Evolutionary conservation across 768 basidiomycete species (phyloP).

Genomic region (Boletus coccyginus): DNA sequence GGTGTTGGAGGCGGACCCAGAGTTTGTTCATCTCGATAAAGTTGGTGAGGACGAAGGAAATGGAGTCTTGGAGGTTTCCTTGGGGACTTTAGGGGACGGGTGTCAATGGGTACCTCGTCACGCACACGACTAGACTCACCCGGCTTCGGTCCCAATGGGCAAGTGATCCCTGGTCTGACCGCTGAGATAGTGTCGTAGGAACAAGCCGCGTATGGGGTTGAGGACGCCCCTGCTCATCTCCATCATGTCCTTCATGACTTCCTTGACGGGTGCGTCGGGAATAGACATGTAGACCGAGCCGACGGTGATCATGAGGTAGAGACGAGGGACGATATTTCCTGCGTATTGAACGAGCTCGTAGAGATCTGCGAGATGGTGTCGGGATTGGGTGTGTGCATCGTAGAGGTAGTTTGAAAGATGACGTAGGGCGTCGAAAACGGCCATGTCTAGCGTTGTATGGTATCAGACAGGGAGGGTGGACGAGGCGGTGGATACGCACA

Average conservation of each 20-base stretch:
- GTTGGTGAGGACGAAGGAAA: constrained; percentile 93
- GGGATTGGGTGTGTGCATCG: constrained; percentile 87
- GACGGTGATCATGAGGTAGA: constrained; percentile 99
- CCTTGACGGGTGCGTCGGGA: constrained; percentile 94
- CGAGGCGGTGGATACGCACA: constrained; percentile 48
- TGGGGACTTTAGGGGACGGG: constrained; percentile 50
- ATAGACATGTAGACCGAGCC: constrained; percentile 99
- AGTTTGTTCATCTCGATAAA: constrained; percentile 99
- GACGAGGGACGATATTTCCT: constrained; percentile 90
- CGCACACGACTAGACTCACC: constrained; percentile 48
- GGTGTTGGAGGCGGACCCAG: constrained; percentile 98
- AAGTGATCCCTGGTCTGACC: constrained; percentile 95
- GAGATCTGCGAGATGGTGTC: constrained; percentile 95
- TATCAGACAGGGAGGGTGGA: not conserved
- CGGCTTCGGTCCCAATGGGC: constrained; percentile 80
- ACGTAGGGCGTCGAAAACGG: constrained; percentile 94
- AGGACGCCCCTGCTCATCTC: constrained; percentile 98
- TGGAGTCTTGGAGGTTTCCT: constrained; percentile 94
- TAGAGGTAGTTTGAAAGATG: constrained; percentile 95
- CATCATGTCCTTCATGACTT: constrained; percentile 99
- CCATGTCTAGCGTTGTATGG: constrained; percentile 69
- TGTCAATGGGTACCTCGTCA: not conserved
- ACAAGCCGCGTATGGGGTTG: constrained; percentile 95
- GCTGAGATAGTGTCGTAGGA: constrained; percentile 93
- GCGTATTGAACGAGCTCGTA: constrained; percentile 99